Evolutionary conservation across 129 eudicot species (phyloP).

Genomic region (Pittosporum tobira): DNA sequence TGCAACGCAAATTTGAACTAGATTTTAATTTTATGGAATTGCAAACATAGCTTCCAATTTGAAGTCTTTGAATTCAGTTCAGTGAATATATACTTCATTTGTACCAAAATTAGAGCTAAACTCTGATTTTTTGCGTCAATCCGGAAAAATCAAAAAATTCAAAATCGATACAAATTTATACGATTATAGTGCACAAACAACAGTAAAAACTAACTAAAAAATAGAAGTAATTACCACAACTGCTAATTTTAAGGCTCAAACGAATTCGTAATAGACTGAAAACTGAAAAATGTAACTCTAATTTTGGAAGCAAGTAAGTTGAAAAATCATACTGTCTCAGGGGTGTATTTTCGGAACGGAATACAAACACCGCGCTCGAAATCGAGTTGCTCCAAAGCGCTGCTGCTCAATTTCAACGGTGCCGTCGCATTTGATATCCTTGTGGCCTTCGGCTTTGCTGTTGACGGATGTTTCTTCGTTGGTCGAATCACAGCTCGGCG

Average conservation of each 20-base stretch:
- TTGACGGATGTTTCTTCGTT: neutral
- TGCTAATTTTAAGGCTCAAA: too few relatives aligned
- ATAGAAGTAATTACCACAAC: neutral
- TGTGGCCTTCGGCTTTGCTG: neutral
- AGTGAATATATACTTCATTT: neutral
- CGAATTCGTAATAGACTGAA: neutral
- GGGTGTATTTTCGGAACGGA: conserved; percentile 87
- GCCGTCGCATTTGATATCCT: conserved; percentile 1
- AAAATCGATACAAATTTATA: conserved; percentile 2
- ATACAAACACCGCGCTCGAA: conserved; percentile 94
- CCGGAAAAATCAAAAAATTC: neutral
- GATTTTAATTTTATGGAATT: too few relatives aligned
- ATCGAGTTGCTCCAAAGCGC: conserved; percentile 88
- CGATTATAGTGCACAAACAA: too few relatives aligned
- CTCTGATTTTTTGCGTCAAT: neutral
- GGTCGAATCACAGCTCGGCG: neutral
- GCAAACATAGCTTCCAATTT: too few relatives aligned
- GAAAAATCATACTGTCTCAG: conserved; percentile 35
- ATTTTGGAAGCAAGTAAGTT: neutral
- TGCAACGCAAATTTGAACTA: too few relatives aligned
- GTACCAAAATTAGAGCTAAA: neutral
- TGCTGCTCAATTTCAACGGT: conserved; percentile 16
- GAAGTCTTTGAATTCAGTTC: too few relatives aligned
- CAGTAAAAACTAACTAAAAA: too few relatives aligned
- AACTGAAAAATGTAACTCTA: too few relatives aligned